Conservation (phyloP, 2,329 filamentous ascomycete genomes). For the Paramyrothecium roridum region DNA sequence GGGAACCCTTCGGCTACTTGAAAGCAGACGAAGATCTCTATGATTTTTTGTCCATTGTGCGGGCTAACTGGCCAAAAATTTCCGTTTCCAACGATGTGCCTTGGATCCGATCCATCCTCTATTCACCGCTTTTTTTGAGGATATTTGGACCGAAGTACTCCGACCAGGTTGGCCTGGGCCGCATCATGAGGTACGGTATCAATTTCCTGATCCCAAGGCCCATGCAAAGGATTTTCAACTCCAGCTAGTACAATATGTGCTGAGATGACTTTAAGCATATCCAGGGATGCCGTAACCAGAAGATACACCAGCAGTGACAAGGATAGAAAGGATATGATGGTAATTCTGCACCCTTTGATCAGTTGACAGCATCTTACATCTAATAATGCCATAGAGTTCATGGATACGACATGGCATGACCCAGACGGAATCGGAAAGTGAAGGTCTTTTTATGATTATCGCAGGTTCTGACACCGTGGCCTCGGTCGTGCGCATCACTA, state of each 20-base stretch:
- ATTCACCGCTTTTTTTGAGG: conserved; percentile 25
- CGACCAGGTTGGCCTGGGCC: conserved; percentile 4
- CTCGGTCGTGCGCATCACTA: conserved; percentile 47
- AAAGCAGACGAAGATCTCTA: conserved; percentile 42
- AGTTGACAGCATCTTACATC: too few relatives aligned
- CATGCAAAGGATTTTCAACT: too few relatives aligned
- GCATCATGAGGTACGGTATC: conserved; percentile 2
- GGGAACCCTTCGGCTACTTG: conserved; percentile 43
- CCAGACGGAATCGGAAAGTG: accelerated
- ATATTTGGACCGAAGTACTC: conserved; percentile 7
- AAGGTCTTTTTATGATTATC: conserved; percentile 18
- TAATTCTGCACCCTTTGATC: background rate
- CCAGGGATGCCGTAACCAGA: background rate
- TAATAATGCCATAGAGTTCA: background rate
- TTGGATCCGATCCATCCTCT: conserved; percentile 35
- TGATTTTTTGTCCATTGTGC: conserved; percentile 40
- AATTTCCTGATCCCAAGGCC: too few relatives aligned
- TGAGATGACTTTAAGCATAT: background rate
- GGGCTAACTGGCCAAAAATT: conserved; percentile 38
- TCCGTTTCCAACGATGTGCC: conserved; percentile 40
- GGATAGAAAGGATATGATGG: background rate
- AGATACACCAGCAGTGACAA: background rate
- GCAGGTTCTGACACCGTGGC: conserved; percentile 59
- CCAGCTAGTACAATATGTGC: background rate
- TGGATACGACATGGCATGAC: background rate